Conservation (phyloP, 108 stramenopile species). For the Cyclostephanos tholiformis region DNA sequence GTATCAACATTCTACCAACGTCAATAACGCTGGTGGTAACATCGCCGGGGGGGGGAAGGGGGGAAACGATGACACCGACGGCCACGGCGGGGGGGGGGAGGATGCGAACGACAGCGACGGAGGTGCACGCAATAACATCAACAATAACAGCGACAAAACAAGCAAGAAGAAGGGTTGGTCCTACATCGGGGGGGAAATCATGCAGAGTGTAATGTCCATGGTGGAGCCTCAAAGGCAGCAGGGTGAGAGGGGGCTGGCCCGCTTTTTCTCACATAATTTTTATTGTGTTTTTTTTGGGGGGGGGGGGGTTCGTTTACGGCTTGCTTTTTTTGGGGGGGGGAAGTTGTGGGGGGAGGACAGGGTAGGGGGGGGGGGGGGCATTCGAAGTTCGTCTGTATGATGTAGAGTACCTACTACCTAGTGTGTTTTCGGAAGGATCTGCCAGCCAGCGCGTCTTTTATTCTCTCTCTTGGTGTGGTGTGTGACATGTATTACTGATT, state of each 20-base stretch:
- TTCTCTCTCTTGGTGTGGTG: neutral
- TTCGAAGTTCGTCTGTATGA: too few species aligned
- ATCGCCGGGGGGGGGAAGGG: neutral
- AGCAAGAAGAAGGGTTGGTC: constrained; percentile 41
- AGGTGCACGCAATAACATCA: neutral
- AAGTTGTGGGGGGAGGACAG: too few species aligned
- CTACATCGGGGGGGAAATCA: constrained; percentile 43
- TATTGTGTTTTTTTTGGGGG: too few species aligned
- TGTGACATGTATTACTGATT: too few species aligned
- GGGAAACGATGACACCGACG: too few species aligned
- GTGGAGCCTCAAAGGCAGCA: constrained; percentile 36
- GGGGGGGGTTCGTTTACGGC: too few species aligned
- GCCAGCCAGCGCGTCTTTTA: neutral
- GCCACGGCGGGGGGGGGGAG: neutral
- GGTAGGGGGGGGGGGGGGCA: too few species aligned
- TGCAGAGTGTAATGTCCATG: constrained; percentile 27
- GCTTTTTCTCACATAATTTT: too few species aligned
- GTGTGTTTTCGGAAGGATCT: too few species aligned
- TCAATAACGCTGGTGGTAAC: neutral
- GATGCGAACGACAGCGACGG: constrained; percentile 18
- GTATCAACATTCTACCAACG: neutral
- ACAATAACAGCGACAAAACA: constrained; percentile 17
- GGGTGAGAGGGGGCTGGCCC: too few species aligned
- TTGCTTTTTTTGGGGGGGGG: neutral
- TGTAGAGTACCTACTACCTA: too few species aligned